A percentile compares a stretch with the other conserved stretches of the same genome.
These are phyloP conservation scores for Verbascum thapsus DNA, from an alignment of 257 asterid genomes.

Conservation along the genomic window DNA sequence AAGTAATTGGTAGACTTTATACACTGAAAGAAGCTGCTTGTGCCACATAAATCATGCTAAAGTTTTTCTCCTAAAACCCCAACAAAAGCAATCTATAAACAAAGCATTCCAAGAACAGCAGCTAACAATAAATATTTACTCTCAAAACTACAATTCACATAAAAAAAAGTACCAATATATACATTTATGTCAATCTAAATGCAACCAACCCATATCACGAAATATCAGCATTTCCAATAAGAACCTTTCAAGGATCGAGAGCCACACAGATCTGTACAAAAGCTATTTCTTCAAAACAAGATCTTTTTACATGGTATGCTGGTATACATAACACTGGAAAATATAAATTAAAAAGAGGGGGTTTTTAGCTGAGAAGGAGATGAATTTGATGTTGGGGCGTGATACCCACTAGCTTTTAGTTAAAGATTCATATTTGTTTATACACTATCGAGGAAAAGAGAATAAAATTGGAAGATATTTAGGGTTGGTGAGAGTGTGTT, in stretches of 20 bases:
- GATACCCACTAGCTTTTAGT: slow-evolving; percentile 16
- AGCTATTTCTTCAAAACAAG: slow-evolving; percentile 10
- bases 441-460: slow-evolving; percentile 19
- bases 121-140: slow-evolving; percentile 20
- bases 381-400: too few relatives aligned
- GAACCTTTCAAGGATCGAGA: slow-evolving; percentile 26
- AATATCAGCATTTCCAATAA: slow-evolving; percentile 22
- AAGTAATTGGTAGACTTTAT: background rate
- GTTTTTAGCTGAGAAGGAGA: background rate
- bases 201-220: slow-evolving; percentile 30
- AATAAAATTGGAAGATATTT: slow-evolving; percentile 32
- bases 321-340: slow-evolving; percentile 2
- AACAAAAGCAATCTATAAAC: slow-evolving; percentile 32
- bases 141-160: slow-evolving; percentile 18
- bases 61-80: slow-evolving; percentile 29
- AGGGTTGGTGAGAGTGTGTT: slow-evolving; percentile 36
- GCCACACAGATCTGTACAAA: slow-evolving; percentile 41
- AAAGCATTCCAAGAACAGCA: slow-evolving; percentile 23
- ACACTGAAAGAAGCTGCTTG: slow-evolving; percentile 6
- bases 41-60: slow-evolving; percentile 26
- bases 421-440: slow-evolving; percentile 23
- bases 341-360: background rate
- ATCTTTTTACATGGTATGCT: slow-evolving; percentile 20
- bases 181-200: slow-evolving; percentile 21
- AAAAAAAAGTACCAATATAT: background rate